Percentiles rank a stretch among this genome's conserved stretches.
Evolutionary conservation across 495 filamentous ascomycete species (phyloP).

Genomic region (Neurospora pannonica): DNA sequence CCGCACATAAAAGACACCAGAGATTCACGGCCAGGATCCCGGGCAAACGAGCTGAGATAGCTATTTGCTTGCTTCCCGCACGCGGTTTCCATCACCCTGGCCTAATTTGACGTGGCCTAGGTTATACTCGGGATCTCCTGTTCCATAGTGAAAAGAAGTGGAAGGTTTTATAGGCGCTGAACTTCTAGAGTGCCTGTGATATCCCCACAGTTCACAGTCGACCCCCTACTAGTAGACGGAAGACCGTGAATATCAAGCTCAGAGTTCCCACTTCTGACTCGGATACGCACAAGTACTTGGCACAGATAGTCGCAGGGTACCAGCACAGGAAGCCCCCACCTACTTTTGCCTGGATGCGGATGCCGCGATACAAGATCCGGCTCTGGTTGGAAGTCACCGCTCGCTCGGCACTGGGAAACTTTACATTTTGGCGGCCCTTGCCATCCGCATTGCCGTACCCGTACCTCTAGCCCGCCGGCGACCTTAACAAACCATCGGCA

Average conservation of each 20-base stretch:
- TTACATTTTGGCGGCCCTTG: background rate
- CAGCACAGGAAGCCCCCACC: conserved; percentile 5
- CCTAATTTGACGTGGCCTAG: background rate
- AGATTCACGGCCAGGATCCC: background rate
- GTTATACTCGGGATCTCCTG: background rate
- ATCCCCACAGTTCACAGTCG: background rate
- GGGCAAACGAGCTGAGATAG: background rate
- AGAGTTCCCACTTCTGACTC: background rate
- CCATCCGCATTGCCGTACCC: background rate
- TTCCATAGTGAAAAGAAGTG: background rate
- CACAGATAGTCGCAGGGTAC: conserved; percentile 16
- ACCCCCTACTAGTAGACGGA: background rate
- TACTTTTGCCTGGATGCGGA: conserved; percentile 21
- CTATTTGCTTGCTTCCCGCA: background rate
- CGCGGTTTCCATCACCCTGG: background rate
- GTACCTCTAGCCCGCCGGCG: background rate
- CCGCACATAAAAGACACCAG: background rate
- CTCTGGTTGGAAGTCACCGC: conserved; percentile 22
- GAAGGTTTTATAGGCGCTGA: background rate
- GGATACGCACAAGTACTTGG: conserved; percentile 1
- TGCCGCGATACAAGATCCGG: conserved; percentile 22
- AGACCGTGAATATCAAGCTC: background rate
- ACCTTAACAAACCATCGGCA: background rate
- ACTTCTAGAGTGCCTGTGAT: background rate
- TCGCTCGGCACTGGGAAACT: background rate